Base-by-base conservation (phyloP, 805 yeast species). In the Schwanniomyces polymorphus region DNA sequence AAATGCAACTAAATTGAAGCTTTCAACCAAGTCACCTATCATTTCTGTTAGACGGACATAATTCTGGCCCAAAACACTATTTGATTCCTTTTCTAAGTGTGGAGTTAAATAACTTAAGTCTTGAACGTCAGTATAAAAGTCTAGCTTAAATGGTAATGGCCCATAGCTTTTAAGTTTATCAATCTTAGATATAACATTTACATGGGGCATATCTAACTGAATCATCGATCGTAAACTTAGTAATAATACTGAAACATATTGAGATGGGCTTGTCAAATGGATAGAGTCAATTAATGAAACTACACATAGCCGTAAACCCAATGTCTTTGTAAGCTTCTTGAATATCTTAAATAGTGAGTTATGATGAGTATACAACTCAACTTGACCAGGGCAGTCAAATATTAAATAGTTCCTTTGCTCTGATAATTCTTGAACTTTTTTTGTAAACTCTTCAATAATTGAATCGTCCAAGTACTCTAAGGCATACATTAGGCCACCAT, bases 341-440 rank as follows among this genome's bases (percentile, higher is more conserved):
- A 91, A 88, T 5, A 94, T 85, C 44, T 74, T 73, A 37, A 75
- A 77, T 38, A 95, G 69, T 0, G 97, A 84, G 0, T 84, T 79
- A 58, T 89, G 96, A 60, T 88, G 95, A 2, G 99, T 94, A 68
- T 88, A 94, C 12, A 94, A 76, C 63, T 94, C 99, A 1, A 91
- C 94, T 64, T 94, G 99, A 1, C 99, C 99, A 1, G 97, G 97
- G 60, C 96, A 88, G 64, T 90, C 97, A 67, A 90, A 88, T 4
- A 90, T 72, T 10, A 90, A 64, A 54, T 90, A 90, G 34, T 84
- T 81, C 11, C 60, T 57, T 14, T 79, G 75, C 31, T 71, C 62
- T 5, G 86, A 79, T 10, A 91, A 69, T 27, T 75, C 70, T 47
- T 76, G 73, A 27, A 92, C 71, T 59, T 79, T 81, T 8, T 71